Percentiles rank a stretch among this genome's conserved stretches.
Conservation (phyloP, 768 basidiomycete species). For the Xerocomus spinulosus region DNA sequence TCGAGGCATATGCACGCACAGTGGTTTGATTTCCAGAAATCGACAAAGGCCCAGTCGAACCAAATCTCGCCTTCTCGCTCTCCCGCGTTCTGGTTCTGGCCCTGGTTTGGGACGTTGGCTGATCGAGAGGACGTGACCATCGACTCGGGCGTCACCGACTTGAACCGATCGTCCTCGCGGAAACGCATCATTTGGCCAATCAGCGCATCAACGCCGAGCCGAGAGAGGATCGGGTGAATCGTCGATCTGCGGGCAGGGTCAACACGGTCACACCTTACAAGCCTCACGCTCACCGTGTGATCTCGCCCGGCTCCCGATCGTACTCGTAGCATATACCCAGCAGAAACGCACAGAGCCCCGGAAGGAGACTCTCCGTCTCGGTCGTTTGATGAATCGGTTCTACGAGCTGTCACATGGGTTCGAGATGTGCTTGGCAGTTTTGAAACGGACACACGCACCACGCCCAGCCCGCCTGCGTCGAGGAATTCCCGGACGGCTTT, state of each 20-base stretch:
- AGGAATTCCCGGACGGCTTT: slow-evolving; percentile 84
- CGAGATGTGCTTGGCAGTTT: too few relatives aligned
- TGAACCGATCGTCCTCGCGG: slow-evolving; percentile 92
- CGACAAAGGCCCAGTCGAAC: slow-evolving; percentile 98
- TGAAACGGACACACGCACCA: too few relatives aligned
- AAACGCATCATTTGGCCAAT: slow-evolving; percentile 81
- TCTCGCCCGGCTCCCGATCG: slow-evolving; percentile 91
- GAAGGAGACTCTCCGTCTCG: slow-evolving; percentile 80
- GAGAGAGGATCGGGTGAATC: slow-evolving; percentile 84
- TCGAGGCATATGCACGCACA: slow-evolving; percentile 47
- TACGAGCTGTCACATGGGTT: slow-evolving; percentile 65
- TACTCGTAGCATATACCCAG: slow-evolving; percentile 95
- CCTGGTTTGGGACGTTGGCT: neutral
- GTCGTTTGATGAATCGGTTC: slow-evolving; percentile 91
- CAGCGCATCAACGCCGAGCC: slow-evolving; percentile 86
- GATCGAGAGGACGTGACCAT: slow-evolving; percentile 59
- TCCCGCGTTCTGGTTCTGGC: slow-evolving; percentile 12
- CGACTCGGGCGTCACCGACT: slow-evolving; percentile 79
- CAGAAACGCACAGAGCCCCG: slow-evolving; percentile 86
- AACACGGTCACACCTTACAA: neutral
- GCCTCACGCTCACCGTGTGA: slow-evolving; percentile 84
- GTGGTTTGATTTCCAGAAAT: slow-evolving; percentile 98
- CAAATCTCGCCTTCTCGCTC: slow-evolving; percentile 81
- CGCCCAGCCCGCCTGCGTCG: slow-evolving; percentile 83
- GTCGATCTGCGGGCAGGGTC: slow-evolving; percentile 51